Evolutionary conservation across 1,284 basidiomycete genomes (phyloP), one percentile per base, ranked within the genome.

Genomic region (Cutaneotrichosporon sp.): DNA sequence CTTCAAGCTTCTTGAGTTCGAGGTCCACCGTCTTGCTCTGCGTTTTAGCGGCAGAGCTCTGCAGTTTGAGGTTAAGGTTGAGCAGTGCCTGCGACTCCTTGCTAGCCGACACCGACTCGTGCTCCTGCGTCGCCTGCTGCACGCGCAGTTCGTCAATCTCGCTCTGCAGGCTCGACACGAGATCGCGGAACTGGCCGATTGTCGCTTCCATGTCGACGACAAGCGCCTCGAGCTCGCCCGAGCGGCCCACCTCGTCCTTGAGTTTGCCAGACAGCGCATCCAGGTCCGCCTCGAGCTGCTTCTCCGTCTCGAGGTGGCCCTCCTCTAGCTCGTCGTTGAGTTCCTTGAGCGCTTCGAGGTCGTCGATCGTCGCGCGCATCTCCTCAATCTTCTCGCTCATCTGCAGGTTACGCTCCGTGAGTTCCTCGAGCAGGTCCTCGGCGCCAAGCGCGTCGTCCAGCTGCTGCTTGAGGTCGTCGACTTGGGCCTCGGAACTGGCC

Each of bases 291-390:
- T 93, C 86, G 59, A 98, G 76, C 38, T 87, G 83, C 73, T 89
- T 91, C 76, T 97, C 94, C 0, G 91, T 90, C 74, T 97, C 94
- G 8, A 90, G 73, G 63, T 98, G 94, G 66, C 89, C 91, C 75
- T 98, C 94, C 73, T 98, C 96, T 3, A 99, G 81, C 75, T 99
- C 96, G 62, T 98, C 94, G 59, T 86, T 91, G 51, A 99, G 84
- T 65, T 97, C 93, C 72, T 93, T 90, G 47, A 98, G 82, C 13
- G 93, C 85, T 68, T 98, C 94, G 14, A 97, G 83, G 67, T 98
- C 94, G 68, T 97, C 94, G 48, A 97, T 91, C 0, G 88, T 89
- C 51, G 89, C 86, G 5, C 87, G 83, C 86, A 97, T 92, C 75
- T 96, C 90, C 67, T 97, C 94, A 61, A 97, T 90, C 58, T 88